A percentile compares a stretch with the other conserved stretches of the same genome.
phyloP scores from a whole-genome alignment of 805 yeast species.

The Candida ulmi region DNA sequence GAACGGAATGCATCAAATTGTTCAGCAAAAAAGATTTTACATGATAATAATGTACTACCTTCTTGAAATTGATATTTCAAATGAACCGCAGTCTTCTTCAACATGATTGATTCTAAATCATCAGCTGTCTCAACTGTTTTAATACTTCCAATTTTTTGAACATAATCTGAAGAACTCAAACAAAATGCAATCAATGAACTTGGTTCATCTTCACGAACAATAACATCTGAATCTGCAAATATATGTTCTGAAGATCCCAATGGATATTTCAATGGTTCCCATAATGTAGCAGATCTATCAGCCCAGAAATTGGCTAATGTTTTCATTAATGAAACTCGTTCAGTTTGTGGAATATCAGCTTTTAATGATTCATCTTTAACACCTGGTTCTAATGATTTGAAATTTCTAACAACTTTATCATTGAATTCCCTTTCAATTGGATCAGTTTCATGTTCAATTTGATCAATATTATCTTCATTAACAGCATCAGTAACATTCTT shows the following conservation, averaged over 20 bases:
- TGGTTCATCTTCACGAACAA: slow-evolving; percentile 95
- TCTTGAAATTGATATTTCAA: slow-evolving; percentile 88
- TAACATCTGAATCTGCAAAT: slow-evolving; percentile 88
- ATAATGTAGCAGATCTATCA: slow-evolving; percentile 88
- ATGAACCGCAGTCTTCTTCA: slow-evolving; percentile 82
- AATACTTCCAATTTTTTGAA: slow-evolving; percentile 45
- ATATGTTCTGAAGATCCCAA: slow-evolving; percentile 75
- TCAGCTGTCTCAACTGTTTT: slow-evolving; percentile 6
- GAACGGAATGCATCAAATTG: slow-evolving; percentile 92
- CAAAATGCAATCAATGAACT: slow-evolving; percentile 92
- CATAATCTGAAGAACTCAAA: slow-evolving; percentile 77
- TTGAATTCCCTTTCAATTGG: slow-evolving; percentile 8
- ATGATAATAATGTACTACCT: slow-evolving; percentile 74
- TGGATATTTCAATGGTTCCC: slow-evolving; percentile 91
- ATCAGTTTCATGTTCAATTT: slow-evolving; percentile 12
- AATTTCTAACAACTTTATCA: slow-evolving; percentile 1
- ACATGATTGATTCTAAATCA: slow-evolving; percentile 60
- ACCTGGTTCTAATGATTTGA: slow-evolving; percentile 12
- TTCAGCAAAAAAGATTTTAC: slow-evolving; percentile 92
- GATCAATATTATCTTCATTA: slow-evolving; percentile 41
- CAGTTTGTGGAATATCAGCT: slow-evolving; percentile 39
- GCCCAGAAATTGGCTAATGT: slow-evolving; percentile 94
- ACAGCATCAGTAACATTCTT: slow-evolving; percentile 87
- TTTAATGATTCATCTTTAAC: slow-evolving; percentile 13
- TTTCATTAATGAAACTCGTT: slow-evolving; percentile 72